Evolutionary conservation across 2,329 filamentous ascomycete species (phyloP), one percentile per base, ranked within the genome.

Genomic region (Epicoccum nigrum): DNA sequence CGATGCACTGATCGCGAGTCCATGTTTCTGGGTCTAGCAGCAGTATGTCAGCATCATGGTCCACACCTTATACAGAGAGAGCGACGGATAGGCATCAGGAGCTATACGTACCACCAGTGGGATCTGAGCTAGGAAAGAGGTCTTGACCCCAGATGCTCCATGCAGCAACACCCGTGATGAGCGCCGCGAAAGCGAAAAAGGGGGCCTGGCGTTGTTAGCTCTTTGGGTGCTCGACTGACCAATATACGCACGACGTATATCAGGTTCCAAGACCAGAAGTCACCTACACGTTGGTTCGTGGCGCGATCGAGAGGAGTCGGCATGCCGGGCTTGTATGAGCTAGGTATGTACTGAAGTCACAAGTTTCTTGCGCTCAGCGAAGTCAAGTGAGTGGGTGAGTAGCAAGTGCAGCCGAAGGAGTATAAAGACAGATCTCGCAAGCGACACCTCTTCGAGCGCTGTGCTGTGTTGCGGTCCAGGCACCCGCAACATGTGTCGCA

Each of bases 71-170:
- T 9, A 30, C 28, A 30, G 3, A n/a, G 23, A 27, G 15, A 4
- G 19, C n/a, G 19, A 32, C 11, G 13, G 7, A 13, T 21, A 25
- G 23, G 23, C 23, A 9, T 25, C 23, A 2, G 4, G 20, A n/a
- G n/a, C n/a, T n/a, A 16, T 34, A 60, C 64, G 77, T 84, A 77
- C 90, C 82, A 54, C 92, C 92, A 21, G 79, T 89, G n/a, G 92
- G 91, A 69, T 96, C 92, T 59, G 86, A 79, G 3, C 83, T 74
- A 1, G 92, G 92, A 65, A 97, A 96, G 66, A 97, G 83, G 57
- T 93, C 90, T 45, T 84, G 82, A 49, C 91, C 91, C 86, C 89
- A 95, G 63, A 97, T 93, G 15, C 84, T 83, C 87, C 89, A 96
- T 33, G 84, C 85, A 13, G 91, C 88, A 2, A 88, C 91, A 2